Base-by-base conservation (phyloP, 2,329 filamentous ascomycete species). In the Sporothrix pallida region DNA sequence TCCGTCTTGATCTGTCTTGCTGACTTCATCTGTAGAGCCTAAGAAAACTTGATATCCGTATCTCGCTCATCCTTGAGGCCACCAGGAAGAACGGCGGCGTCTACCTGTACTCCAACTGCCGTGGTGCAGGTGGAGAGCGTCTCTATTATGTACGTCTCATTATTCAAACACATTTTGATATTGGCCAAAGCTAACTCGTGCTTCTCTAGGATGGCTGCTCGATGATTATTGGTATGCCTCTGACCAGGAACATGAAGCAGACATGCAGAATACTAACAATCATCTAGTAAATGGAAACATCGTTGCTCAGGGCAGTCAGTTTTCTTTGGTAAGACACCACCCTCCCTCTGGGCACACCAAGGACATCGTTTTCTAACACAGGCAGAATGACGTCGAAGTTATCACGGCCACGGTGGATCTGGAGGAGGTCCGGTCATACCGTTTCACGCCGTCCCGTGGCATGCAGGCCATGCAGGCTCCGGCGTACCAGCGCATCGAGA, bases 341-440 rank as follows among this genome's bases (percentile, higher is more conserved):
- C 12, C 7, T 37, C 3, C 31, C 3, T 2, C n/a, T 42, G 2
- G 1, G 7, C 60, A 52, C 7, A 52, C 2, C 2, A 15, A 6
- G 4, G 31, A 10, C n/a, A 46, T 5, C 23, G 4, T 13, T 17
- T 23, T 17, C 62, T 67, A 3, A 67, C n/a, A 48, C 5, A 8
- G 7, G 85, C 15, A 92, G 10, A 86, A 87, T 60, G 88, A 90
- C 56, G 90, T 92, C 6, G 90, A 92, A 77, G 89, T 92, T 3
- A 81, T 91, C 20, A 88, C 86, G 5, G 91, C 90, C 2, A 92
- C 89, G 0, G 84, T 92, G 7, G 90, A 92, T 77, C 83, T 93
- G 1, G 93, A 95, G 78, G 90, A 93, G 76, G 91, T 95, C 6
- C 84, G 91, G 46, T 83, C 86, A 0, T 90, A 86, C 77, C 84